Base-by-base conservation (phyloP, 2,329 filamentous ascomycete species). In the Nothophaeocryptopus gaeumannii region DNA sequence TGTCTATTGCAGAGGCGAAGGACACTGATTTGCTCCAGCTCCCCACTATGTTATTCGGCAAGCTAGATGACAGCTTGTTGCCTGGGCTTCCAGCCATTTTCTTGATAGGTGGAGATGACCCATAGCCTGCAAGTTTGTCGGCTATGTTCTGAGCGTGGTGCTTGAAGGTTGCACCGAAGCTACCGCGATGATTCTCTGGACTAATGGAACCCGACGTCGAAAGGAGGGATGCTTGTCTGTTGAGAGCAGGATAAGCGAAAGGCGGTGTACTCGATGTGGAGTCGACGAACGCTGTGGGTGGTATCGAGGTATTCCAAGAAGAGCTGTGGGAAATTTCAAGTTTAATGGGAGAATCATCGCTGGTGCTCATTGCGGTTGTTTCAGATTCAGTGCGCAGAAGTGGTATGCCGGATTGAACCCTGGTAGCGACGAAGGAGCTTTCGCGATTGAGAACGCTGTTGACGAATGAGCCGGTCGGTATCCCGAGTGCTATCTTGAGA, bases 11-110 rank as follows among this genome's bases (percentile, higher is more conserved):
- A 0, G 62, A 60, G 5, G 62, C 61, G 16, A 67, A 67, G 1
- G 65, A 67, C 2, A 67, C 65, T 5, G 63, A 61, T 45, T 67
- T 72, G 26, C 71, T 74, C 74, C 74, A 77, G 12, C 74, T 76
- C 13, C 75, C 70, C n/a, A 67, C 67, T 39, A 66, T 67, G 12
- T 50, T 41, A 15, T 53, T 51, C 11, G 62, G 58, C 8, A 65
- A 43, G 42, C 63, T 64, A 1, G 58, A 56, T 4, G 64, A 65
- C 1, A 64, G 50, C 45, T 66, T 62, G 36, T 63, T 62, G 20
- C 51, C 55, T 1, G 64, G 62, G 45, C 65, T 66, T 2, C 39
- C 58, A 32, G 58, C 55, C 11, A 55, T 33, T 40, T 55, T 62
- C 32, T 58, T 61, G 10, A 49, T 44, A 5, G 64, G 63, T n/a